These are phyloP conservation scores for Whalleya microplaca DNA, from an alignment of 2,329 filamentous ascomycete species.

Conservation along the genomic window DNA sequence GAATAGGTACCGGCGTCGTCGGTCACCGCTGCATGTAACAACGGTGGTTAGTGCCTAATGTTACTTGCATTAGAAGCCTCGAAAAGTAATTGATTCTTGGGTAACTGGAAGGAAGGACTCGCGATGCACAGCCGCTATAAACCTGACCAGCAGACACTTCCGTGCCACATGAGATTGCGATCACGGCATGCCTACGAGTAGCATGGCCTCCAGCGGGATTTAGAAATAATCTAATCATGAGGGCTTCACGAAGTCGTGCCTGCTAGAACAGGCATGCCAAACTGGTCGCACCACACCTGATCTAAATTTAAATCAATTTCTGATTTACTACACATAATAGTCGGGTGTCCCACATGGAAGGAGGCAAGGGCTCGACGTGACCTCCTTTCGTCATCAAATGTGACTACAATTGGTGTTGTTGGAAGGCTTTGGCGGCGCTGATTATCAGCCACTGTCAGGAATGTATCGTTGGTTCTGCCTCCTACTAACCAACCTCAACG, in stretches of 20 bases:
- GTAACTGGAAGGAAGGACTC: too few species aligned
- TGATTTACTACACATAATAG: background rate
- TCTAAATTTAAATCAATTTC: background rate
- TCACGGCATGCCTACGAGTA: background rate
- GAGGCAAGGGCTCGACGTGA: background rate
- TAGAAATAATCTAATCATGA: background rate
- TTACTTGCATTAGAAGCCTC: too few species aligned
- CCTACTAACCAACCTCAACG: background rate
- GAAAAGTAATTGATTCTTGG: too few species aligned
- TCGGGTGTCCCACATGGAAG: background rate
- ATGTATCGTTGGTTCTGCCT: background rate
- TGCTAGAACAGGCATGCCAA: background rate
- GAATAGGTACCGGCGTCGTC: too few species aligned
- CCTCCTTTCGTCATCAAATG: background rate
- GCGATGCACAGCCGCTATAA: background rate
- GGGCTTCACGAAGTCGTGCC: background rate
- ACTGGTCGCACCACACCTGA: background rate
- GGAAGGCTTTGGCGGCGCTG: background rate
- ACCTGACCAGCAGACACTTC: background rate
- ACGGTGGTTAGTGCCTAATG: too few species aligned
- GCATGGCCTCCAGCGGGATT: background rate
- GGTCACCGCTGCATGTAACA: too few species aligned
- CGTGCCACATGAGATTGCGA: background rate
- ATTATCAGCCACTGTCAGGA: background rate
- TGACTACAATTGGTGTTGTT: background rate